Evolutionary conservation across 2,329 filamentous ascomycete genomes (phyloP), one percentile per base, ranked within the genome.

Genomic region (Dendrostoma leiphaemia): DNA sequence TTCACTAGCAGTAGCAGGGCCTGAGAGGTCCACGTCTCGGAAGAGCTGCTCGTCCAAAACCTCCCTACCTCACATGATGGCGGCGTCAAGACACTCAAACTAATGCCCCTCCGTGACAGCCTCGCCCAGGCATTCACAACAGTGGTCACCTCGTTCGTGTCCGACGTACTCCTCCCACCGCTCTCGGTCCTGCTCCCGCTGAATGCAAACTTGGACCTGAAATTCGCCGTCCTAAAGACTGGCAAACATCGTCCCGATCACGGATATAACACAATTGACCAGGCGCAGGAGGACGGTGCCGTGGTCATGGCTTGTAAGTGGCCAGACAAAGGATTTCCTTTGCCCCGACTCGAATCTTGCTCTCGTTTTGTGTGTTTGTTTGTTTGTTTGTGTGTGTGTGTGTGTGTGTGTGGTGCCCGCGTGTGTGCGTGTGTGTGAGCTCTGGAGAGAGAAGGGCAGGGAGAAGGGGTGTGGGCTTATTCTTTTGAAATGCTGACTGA

Each of bases 111-210:
- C 28, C 1, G 12, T 28, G 17, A 53, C 52, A 88, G 85, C 60
- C 78, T 91, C 50, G 88, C 87, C 12, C 79, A 84, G 51, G 80
- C 86, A 26, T 90, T 91, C 67, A 90, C 86, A 3, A 78, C 83
- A 53, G 77, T 90, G 44, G 85, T 89, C 53, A 89, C 85, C 54
- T 87, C 83, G 8, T 86, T 90, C 64, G 86, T 90, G 50, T 82
- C 80, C 57, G 85, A 89, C 62, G 80, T 90, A 31, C 71, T 90
- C 43, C 80, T 90, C 58, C 88, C 88, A 5, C 77, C 88, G 0
- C 73, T 91, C 26, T 88, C 86, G 2, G 71, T 90, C 38, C 71
- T 91, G 21, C 78, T 89, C 4, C 88, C 88, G 46, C 71, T 90
- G 53, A 81, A 86, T 62, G 81, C 82, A 59, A 90, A 90, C 65